phyloP scores from a whole-genome alignment of 495 filamentous ascomycete genomes.

The Cercophora newfieldiana region DNA sequence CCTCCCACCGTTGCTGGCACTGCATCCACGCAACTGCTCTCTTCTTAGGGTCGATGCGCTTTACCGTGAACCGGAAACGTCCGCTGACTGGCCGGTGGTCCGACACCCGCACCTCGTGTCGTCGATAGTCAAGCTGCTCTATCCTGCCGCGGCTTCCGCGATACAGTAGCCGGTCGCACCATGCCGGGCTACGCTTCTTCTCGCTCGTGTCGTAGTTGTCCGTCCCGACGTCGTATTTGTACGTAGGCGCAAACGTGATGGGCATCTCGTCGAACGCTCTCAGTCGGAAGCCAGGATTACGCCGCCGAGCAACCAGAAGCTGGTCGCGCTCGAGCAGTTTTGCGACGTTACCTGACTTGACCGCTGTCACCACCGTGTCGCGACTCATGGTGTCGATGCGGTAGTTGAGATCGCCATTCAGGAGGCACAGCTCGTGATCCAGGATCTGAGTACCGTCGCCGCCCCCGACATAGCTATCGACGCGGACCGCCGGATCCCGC shows the following conservation, averaged over 20 bases:
- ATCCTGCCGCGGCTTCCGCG: constrained; percentile 74
- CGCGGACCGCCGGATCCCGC: constrained; percentile 55
- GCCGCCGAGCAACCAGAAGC: constrained; percentile 77
- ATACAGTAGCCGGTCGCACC: constrained; percentile 93
- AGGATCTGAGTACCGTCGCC: constrained; percentile 95
- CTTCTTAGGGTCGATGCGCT: constrained; percentile 68
- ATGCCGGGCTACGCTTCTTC: constrained; percentile 93
- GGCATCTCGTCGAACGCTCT: constrained; percentile 81
- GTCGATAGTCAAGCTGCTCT: constrained; percentile 80
- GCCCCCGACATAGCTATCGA: constrained; percentile 80
- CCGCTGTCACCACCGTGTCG: constrained; percentile 81
- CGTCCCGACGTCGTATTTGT: constrained; percentile 96
- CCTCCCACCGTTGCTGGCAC: constrained; percentile 71
- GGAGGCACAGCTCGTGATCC: constrained; percentile 92
- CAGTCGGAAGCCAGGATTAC: constrained; percentile 85
- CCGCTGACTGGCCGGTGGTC: constrained; percentile 94
- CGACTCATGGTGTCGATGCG: constrained; percentile 96
- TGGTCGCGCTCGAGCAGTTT: constrained; percentile 96
- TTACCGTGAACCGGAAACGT: constrained; percentile 74
- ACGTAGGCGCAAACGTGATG: constrained; percentile 92
- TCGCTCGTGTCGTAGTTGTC: constrained; percentile 93
- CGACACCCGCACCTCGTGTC: constrained; percentile 85
- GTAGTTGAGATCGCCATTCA: constrained; percentile 97
- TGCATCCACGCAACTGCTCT: constrained; percentile 65
- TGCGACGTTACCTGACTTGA: constrained; percentile 74